Conservation (phyloP, 257 asterid species). For the Solanum rostratum region DNA sequence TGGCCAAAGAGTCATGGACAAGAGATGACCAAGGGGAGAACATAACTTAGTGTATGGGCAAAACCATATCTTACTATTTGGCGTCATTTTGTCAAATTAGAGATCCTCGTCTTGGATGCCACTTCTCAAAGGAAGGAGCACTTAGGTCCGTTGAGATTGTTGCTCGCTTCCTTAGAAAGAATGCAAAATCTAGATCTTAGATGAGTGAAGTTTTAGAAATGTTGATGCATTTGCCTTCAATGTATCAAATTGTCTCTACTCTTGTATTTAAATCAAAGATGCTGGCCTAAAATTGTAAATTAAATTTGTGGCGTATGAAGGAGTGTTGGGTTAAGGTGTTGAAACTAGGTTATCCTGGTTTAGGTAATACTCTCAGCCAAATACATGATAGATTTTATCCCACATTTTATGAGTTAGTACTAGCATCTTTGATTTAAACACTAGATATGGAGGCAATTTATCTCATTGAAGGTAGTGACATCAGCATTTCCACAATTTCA, state of each 20-base stretch:
- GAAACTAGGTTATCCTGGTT: too few relatives aligned
- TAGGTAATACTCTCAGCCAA: too few relatives aligned
- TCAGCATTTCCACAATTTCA: too few relatives aligned
- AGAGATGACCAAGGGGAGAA: neutral
- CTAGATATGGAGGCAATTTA: too few relatives aligned
- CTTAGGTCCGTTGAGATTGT: neutral
- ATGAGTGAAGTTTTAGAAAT: neutral
- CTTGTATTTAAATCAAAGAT: neutral
- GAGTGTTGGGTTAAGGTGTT: too few relatives aligned
- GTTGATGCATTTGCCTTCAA: neutral
- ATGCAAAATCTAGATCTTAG: neutral
- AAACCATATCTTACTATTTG: neutral
- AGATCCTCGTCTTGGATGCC: neutral
- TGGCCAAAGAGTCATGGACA: neutral
- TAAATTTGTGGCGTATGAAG: constrained; percentile 37
- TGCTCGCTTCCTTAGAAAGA: neutral
- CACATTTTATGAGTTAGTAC: too few relatives aligned
- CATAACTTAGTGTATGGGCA: neutral
- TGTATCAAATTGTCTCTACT: neutral
- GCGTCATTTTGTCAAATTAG: neutral
- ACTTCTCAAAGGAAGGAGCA: neutral
- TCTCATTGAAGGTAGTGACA: too few relatives aligned
- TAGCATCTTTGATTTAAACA: too few relatives aligned
- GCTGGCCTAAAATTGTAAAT: neutral
- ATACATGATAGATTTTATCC: too few relatives aligned